Base-by-base conservation (phyloP, 257 asterid species). In the Salvia splendens region DNA sequence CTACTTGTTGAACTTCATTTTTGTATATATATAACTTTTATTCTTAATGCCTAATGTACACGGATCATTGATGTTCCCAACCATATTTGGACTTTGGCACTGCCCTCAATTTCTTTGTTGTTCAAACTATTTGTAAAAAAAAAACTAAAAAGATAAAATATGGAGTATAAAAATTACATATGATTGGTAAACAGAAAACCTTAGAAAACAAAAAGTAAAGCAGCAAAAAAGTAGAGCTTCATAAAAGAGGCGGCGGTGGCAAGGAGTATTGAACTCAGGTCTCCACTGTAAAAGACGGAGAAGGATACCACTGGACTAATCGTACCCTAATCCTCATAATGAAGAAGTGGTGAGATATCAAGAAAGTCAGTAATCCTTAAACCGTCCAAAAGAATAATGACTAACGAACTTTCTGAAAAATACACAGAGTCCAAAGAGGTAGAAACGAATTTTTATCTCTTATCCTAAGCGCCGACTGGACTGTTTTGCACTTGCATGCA, bases 361-460 rank as follows among this genome's bases (percentile, higher is more conserved):
- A 48, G 11, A 15, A 14, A 15, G 4, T 49, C 3, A 50, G 3
- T 14, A 5, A 47, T 50, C 55, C 12, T 50, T 50, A 50, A 50
- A 50, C 24, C 32, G 35, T 30, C 35, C 54, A 43, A 5, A 17
- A 10, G 7, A 12, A 3, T 30, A 2, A 40, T 41, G 10, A 5
- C 49, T 35, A 50, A 33, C 49, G 48, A 49, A 65, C 49, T 41
- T 64, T 35, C 61, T 49, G 20, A 42, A 65, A 46, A 3, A 36
- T 24, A 24, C 30, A 58, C 8, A 65, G 17, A 49, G 4, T 60
- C 57, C 57, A 17, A 17, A 51, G 11, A 38, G 6, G 11, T 36
- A 12, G 32, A 60, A 41, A 61, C 15, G 10, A 16, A 33, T 5
- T 16, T 59, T 7, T 9, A 35, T 40, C 52, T 17, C 45, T 64